Base-by-base conservation (phyloP, 441 rosid species). In the Geranium incanum region DNA sequence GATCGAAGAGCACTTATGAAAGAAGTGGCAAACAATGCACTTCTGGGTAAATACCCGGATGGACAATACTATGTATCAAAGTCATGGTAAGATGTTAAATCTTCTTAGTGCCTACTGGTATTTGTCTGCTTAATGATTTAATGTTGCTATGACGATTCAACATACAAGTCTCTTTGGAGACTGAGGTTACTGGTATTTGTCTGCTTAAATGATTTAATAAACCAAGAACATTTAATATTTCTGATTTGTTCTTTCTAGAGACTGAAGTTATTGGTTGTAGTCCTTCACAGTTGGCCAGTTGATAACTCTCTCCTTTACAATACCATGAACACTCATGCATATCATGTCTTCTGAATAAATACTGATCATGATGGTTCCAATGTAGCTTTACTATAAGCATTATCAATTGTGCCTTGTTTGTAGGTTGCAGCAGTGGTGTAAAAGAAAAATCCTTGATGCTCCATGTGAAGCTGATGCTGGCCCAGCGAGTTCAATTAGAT, bases 361-460 rank as follows among this genome's bases (percentile, higher is more conserved):
- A 15, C 36, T 65, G 3, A 65, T 65, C 18, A 33, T 33, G 13
- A 36, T 65, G 36, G 16, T 33, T 33, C 39, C 2, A 63, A 18
- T 66, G 15, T 75, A 37, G n/a, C 19, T 50, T 70, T 11, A 21
- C 39, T 18, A 19, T 45, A 60, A 57, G 5, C 66, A 36, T 78
- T 21, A 52, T 15, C 69, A 65, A 45, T 65, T 28, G 6, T 36
- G 72, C 39, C 16, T 36, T 63, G 5, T 74, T 67, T 80, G 71
- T 80, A 95, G 99, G 99, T 84, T 95, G 82, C 98, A 95, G 70
- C 98, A 92, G 74, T 95, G 99, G 99, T 78, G 86, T 50, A 92
- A 88, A 84, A 88, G 99, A 79, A 95, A 91, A 85, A 88, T 87
- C 81, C 78, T 86, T 71, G 98, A 92, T 79, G 90, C 97, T 69